A percentile compares a stretch with the other conserved stretches of the same genome.
These are phyloP conservation scores for Talaromyces pinophilus DNA, from an alignment of 2,329 filamentous ascomycete species.

Conservation along the genomic window DNA sequence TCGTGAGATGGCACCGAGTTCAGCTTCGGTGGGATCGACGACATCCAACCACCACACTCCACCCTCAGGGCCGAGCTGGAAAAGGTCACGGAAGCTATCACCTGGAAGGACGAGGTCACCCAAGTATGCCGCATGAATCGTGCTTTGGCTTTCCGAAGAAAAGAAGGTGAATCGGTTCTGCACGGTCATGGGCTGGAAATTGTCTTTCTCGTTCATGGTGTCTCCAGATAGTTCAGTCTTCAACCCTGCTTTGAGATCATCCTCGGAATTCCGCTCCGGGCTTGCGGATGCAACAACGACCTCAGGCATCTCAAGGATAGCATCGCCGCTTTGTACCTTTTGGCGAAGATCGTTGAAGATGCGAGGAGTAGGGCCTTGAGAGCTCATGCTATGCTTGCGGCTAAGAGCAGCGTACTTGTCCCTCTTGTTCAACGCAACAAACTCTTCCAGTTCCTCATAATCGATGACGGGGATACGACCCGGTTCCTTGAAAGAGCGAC, in stretches of 20 bases:
- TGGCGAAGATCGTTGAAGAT: constrained; percentile 65
- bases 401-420: constrained; percentile 45
- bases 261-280: constrained; percentile 32
- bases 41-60: constrained; percentile 99
- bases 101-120: constrained; percentile 86
- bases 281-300: constrained; percentile 36
- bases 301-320: constrained; percentile 35
- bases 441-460: constrained; percentile 91
- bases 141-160: constrained; percentile 90
- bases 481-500: constrained; percentile 74
- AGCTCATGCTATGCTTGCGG: constrained; percentile 52
- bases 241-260: constrained; percentile 30
- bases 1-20: constrained; percentile 83
- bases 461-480: constrained; percentile 81
- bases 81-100: constrained; percentile 85
- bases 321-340: constrained; percentile 36
- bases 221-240: constrained; percentile 15
- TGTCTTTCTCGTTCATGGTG: constrained; percentile 36
- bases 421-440: constrained; percentile 66
- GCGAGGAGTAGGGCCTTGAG: constrained; percentile 52
- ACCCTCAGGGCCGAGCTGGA: constrained; percentile 67
- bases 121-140: constrained; percentile 85
- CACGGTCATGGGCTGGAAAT: constrained; percentile 53
- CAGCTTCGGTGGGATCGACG: constrained; percentile 83
- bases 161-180: constrained; percentile 93